Percentiles rank a stretch among this genome's conserved stretches.
Conservation (phyloP, 352 stramenopile genomes). For the Phytophthora quininea region DNA sequence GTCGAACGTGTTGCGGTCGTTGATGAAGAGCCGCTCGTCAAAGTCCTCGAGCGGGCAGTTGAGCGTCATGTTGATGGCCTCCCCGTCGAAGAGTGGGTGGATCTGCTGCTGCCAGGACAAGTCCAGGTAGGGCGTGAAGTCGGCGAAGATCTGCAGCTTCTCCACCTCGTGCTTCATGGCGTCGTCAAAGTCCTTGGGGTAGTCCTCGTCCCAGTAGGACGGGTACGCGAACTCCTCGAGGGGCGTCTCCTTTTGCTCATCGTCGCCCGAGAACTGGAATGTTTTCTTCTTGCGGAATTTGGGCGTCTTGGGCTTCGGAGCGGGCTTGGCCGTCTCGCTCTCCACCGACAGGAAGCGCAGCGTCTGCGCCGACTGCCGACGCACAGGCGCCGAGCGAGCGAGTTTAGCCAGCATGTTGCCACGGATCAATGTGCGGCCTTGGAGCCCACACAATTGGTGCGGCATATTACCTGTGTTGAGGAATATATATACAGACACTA, state of each 20-base stretch:
- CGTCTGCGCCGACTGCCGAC: conserved; percentile 32
- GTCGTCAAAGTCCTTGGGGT: conserved; percentile 71
- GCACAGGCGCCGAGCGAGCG: conserved; percentile 29
- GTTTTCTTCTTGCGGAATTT: conserved; percentile 68
- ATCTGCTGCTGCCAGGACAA: conserved; percentile 83
- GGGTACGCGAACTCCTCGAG: conserved; percentile 79
- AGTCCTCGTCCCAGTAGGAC: conserved; percentile 80
- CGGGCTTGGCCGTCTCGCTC: conserved; percentile 10
- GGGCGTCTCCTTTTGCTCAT: conserved; percentile 33
- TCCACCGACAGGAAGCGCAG: conserved; percentile 40
- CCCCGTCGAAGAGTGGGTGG: conserved; percentile 75
- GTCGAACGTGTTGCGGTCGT: conserved; percentile 83
- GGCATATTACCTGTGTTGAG: not conserved
- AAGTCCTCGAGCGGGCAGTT: conserved; percentile 85
- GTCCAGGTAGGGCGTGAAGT: conserved; percentile 79
- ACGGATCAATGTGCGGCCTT: conserved; percentile 14
- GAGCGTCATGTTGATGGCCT: conserved; percentile 70
- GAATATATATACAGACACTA: too few relatives aligned
- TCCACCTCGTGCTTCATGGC: conserved; percentile 89
- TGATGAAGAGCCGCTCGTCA: conserved; percentile 78
- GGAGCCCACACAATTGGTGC: conserved; percentile 23
- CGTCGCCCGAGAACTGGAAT: conserved; percentile 68
- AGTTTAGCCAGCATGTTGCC: conserved; percentile 37
- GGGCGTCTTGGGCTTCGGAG: conserved; percentile 3
- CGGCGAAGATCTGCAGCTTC: conserved; percentile 83